Conservation (phyloP, 2,329 filamentous ascomycete species). For the Colletotrichum tamarilloi region DNA sequence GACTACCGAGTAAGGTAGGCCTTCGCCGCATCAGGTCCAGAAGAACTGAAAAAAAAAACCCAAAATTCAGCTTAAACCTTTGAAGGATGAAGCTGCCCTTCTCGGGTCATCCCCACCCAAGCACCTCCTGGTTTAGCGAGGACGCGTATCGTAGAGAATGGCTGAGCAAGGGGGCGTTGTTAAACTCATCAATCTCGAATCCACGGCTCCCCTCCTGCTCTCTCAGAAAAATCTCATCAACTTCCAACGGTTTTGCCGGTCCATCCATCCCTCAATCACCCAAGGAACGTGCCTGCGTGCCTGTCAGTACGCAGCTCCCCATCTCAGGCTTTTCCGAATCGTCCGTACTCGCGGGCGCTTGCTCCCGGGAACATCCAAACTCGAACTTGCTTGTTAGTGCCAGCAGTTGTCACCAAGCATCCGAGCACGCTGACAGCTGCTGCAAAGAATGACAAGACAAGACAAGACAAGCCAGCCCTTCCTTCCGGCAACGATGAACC, state of each 20-base stretch:
- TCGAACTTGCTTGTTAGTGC: neutral
- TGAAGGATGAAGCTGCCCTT: too few species aligned
- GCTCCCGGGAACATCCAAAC: neutral
- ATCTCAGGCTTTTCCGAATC: neutral
- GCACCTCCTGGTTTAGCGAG: neutral
- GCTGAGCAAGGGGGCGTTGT: neutral
- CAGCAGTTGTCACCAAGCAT: neutral
- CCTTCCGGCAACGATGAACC: constrained; percentile 17
- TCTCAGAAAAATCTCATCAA: constrained; percentile 9
- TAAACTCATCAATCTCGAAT: neutral
- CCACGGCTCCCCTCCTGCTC: neutral
- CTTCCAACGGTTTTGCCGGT: constrained; percentile 17
- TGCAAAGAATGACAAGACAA: neutral
- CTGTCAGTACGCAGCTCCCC: neutral
- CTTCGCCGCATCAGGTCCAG: neutral
- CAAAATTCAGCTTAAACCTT: too few species aligned
- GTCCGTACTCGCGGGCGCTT: neutral
- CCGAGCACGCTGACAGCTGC: neutral
- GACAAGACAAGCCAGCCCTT: constrained; percentile 11
- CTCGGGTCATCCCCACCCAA: neutral
- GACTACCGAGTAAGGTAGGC: neutral
- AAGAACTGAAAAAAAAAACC: neutral
- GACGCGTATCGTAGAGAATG: constrained; percentile 5
- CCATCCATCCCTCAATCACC: neutral
- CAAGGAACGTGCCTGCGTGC: constrained; percentile 6